phyloP scores from a whole-genome alignment of 257 asterid genomes.

The Galeopsis tetrahit region DNA sequence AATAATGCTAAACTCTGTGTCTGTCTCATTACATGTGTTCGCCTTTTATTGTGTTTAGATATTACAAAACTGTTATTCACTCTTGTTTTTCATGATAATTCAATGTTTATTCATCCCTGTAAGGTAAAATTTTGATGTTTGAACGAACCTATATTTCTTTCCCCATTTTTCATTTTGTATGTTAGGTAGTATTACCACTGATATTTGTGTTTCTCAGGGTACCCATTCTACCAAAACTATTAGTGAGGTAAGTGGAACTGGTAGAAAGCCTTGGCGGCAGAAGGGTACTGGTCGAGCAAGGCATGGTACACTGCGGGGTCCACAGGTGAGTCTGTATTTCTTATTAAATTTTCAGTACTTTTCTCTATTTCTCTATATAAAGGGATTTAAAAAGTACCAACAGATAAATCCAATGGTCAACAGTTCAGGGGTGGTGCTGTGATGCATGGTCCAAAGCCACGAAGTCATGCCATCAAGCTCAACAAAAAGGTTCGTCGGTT shows the following conservation, averaged over 20 bases:
- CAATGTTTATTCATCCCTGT: not conserved
- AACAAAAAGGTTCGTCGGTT: constrained; percentile 91
- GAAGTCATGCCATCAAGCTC: constrained; percentile 91
- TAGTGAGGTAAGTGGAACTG: constrained; percentile 97
- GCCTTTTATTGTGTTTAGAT: not conserved
- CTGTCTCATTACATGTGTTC: not conserved
- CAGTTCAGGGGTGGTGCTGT: constrained; percentile 88
- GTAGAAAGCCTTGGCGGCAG: constrained; percentile 87
- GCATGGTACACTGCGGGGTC: constrained; percentile 82
- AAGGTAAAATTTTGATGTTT: not conserved
- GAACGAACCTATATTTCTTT: not conserved
- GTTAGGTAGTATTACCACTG: not conserved
- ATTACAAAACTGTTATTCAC: not conserved
- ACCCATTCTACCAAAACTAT: constrained; percentile 92
- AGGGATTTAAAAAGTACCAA: constrained; percentile 13
- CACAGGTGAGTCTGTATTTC: constrained; percentile 64
- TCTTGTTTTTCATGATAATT: not conserved
- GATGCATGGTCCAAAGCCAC: constrained; percentile 98
- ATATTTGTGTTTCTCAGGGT: constrained; percentile 55
- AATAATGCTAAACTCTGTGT: not conserved
- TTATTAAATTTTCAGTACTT: not conserved
- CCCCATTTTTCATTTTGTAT: not conserved
- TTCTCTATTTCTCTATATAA: constrained; percentile 7
- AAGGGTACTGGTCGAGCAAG: constrained; percentile 96
- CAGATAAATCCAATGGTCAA: constrained; percentile 28